These are phyloP conservation scores for Saitozyma sp. DNA, from an alignment of 768 basidiomycete genomes.

Conservation along the genomic window DNA sequence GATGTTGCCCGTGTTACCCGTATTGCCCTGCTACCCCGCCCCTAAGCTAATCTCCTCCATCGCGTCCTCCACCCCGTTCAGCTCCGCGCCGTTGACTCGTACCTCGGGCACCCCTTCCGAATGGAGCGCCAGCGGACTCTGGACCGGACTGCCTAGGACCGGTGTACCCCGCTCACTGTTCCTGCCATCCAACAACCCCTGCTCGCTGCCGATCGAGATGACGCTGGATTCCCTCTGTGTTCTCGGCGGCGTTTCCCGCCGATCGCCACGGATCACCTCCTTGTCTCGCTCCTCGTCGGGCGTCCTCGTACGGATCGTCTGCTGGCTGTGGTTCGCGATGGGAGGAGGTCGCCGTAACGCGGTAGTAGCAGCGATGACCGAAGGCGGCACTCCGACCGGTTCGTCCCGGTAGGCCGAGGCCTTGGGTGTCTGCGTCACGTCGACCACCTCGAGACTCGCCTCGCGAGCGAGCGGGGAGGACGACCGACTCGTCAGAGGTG, in stretches of 20 bases:
- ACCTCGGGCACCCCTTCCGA: not conserved
- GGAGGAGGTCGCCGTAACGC: conserved; percentile 32
- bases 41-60: conserved; percentile 40
- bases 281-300: conserved; percentile 27
- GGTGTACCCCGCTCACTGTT: not conserved
- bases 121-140: not conserved
- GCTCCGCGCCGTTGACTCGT: not conserved
- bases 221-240: conserved; percentile 5
- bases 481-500: conserved; percentile 14
- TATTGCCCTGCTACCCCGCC: not conserved
- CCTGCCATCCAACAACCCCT: conserved; percentile 4
- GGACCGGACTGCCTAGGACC: not conserved
- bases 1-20: no score
- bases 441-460: conserved; percentile 19
- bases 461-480: conserved; percentile 31
- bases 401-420: conserved; percentile 2
- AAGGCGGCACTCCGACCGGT: conserved; percentile 15
- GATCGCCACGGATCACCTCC: conserved; percentile 12
- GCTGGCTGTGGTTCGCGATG: conserved; percentile 9
- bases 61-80: conserved; percentile 22
- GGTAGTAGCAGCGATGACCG: conserved; percentile 26
- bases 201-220: conserved; percentile 3
- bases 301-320: conserved; percentile 2
- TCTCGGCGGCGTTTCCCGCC: not conserved
- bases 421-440: not conserved